Base-by-base conservation (phyloP, 192 early-diverging fungal species). In the Backusella morwellensis region DNA sequence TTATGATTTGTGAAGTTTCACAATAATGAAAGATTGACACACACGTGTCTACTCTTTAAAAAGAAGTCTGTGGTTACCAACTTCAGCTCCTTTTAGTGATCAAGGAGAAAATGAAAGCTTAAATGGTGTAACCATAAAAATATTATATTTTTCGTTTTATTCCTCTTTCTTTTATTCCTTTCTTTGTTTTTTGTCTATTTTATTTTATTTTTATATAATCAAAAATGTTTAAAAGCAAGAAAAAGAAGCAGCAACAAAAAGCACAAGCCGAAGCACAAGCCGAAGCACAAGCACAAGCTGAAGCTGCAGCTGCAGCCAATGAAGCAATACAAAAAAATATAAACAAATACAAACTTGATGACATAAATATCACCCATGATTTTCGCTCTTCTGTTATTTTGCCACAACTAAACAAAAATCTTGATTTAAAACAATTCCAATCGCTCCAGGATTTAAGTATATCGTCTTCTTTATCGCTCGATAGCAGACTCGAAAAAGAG, bases 311-410 rank as follows among this genome's bases (percentile, higher is more conserved):
- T 6, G 52, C 42, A n/a, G 72, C 50, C 15, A 47, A 44, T 21
- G 72, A 47, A 72, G 23, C 21, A 19, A 26, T 36, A 1, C 15
- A 38, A 29, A 26, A n/a, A 19, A 19, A 63, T 7, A 74, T 23
- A 35, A 59, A 23, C n/a, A 41, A 56, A 41, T 74, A 66, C 63
- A 41, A n/a, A 66, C 42, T 74, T 21, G 73, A 74, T 35, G 73
- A 74, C 35, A 74, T 74, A 19, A 26, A 66, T 29, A 26, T 74
- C 32, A 29, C 73, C 26, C 73, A 66, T 15, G 73, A 74, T 56
- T 74, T 74, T 66, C 73, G 73, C 6, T 41, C 73, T 40, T 74
- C 73, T 29, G 73, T 74, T 59, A 74, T 74, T 56, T 38, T 74
- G 21, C 54, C 73, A 63, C 73, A 74, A 74, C 35, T 74, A 23